Evolutionary conservation across 2,329 filamentous ascomycete genomes (phyloP), one percentile per base, ranked within the genome.

Genomic region (Celoporthe dispersa): DNA sequence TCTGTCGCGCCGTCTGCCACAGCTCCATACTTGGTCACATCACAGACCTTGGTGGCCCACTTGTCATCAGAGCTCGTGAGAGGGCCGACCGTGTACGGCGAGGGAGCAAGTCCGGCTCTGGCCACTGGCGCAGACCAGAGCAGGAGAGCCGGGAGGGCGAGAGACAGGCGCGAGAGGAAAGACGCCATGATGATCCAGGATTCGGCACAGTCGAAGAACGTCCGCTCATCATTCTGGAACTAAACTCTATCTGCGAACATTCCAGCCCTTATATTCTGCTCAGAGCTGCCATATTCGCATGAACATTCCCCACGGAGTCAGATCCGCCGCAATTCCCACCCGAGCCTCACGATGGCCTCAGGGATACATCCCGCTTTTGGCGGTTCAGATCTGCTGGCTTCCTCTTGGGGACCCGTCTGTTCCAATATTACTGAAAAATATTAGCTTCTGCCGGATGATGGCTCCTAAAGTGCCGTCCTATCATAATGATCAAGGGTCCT

Each of bases 1-100:
- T 88, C 86, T 5, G 84, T 84, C n/a, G 79, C 78, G 70, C 84
- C 83, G 75, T 85, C 84, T 1, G 86, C 85, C 37, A 80, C 80
- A 11, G 80, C 86, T 16, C 86, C 86, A 73, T 87, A 87, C 71
- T 84, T 77, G 66, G 85, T 79, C 48, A 88, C 84, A 73, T 84
- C 85, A 77, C 86, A 88, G 14, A 81, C 82, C 73, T 78, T 80
- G n/a, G 44, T 69, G n/a, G 80, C 80, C 57, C 77, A 79, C 75
- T 88, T 88, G 25, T 75, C 73, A 1, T 77, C 78, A 62, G 78
- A 76, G 4, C 78, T 78, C 3, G 83, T 85, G 57, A 79, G 75
- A 11, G 83, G 83, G n/a, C 83, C 83, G 22, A 85, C 82, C 8
- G 74, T 75, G 66, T 81, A 62, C 82, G 7, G 79, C 77, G 37